Base-by-base conservation (phyloP, 192 early-diverging fungal species). In the Podila epigama region DNA sequence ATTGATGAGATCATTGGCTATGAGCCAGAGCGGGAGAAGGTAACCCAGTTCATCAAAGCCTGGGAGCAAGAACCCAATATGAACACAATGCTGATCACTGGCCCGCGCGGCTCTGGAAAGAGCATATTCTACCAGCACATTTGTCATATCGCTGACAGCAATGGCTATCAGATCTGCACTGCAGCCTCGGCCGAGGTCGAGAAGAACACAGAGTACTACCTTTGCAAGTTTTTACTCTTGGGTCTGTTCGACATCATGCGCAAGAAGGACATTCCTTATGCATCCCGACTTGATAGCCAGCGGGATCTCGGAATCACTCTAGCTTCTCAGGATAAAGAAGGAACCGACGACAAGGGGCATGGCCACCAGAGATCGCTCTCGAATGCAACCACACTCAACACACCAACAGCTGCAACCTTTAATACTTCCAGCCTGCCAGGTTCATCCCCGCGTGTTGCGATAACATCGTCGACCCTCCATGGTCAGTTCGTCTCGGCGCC, bases 1-100 rank as follows among this genome's bases (percentile, higher is more conserved):
- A 59, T 68, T 11, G 65, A 77, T 22, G 77, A 81, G 40, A 82
- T 79, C 29, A 81, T 83, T 39, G 84, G 84, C 2, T 85, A 85
- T 32, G 75, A 78, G 9, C 34, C 50, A 11, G 84, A 85, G 50
- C 63, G 81, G 44, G 65, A 70, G 22, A 66, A 62, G 34, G 84
- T 81, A 18, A 27, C 27, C 8, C 33, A 71, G 7, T 77, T 82
- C 44, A 62, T 85, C 15, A 50, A 67, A 3, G 51, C 72, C 1
- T 85, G 84, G 84, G 61, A 75, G 29, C 31, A 60, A 28, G 62
- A 55, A 9, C 70, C 70, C 1, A 75, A 83, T 59, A 68, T 64
- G 55, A 82, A 85, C 54, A 53, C 70, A 5, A 29, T 85, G 6
- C 42, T 82, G n/a, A 69, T 85, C 11, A 62, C 60, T 1, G 84